Evolutionary conservation across 495 filamentous ascomycete species (phyloP), one percentile per base, ranked within the genome.

Genomic region (Lasiosphaeriaceae sp.): DNA sequence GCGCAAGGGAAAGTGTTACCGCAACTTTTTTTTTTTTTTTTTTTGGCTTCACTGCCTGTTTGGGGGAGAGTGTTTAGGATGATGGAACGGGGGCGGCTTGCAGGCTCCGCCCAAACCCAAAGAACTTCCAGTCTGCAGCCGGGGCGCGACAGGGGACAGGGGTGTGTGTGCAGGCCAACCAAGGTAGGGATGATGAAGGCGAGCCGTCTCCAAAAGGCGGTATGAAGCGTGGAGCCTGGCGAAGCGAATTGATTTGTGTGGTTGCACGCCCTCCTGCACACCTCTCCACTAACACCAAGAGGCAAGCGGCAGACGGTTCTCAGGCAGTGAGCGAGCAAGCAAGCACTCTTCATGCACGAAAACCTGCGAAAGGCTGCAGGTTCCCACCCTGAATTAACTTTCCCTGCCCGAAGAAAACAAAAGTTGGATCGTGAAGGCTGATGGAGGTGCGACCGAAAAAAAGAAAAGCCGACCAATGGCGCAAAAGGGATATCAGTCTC

Each of bases 11-110:
- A 50, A 55, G 46, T 47, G 50, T 46, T 31, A 52, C 26, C 61
- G 64, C 62, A 60, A 65, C 62, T 67, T 67, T 67, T 70, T 70
- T 69, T 65, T 61, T 57, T 49, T 66, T 67, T 70, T 70, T 69
- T 65, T 61, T 57, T 49, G 65, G 60, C 57, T 57, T 45, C 24
- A 52, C 47, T 58, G 57, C 66, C 57, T 60, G 58, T 65, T 66
- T 56, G 64, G 64, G 52, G 48, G 53, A 55, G 41, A 47, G 44
- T 58, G 62, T 64, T 63, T 65, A 54, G 64, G 60, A 45, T 56
- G 54, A 57, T 14, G 39, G 14, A 43, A 58, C 62, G 59, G 67
- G 59, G 50, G 61, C 54, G 60, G 65, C 55, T 63, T 35, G 63
- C 55, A 55, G 48, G 47, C 47, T 50, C 23, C 8, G 62, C 65